Evolutionary conservation across 257 asterid species (phyloP).

Genomic region (Echites panduratus): DNA sequence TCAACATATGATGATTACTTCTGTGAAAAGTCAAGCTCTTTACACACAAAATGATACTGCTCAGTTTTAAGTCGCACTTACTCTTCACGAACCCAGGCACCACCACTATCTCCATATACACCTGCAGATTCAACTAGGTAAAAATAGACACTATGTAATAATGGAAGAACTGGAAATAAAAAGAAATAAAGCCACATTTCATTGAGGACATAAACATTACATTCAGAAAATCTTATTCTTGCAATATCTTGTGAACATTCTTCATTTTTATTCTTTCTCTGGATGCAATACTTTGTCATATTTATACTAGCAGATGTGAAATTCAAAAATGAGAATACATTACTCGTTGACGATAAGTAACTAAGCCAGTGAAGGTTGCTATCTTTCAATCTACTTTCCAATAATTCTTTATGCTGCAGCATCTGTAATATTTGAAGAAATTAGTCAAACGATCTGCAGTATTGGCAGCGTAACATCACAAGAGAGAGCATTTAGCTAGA

Average conservation of each 20-base stretch:
- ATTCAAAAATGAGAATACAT: conserved; percentile 17
- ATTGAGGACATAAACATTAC: not conserved
- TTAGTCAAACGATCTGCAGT: conserved; percentile 36
- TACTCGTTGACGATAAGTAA: conserved; percentile 86
- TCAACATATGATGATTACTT: conserved; percentile 15
- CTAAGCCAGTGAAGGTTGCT: conserved; percentile 71
- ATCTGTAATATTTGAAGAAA: conserved; percentile 33
- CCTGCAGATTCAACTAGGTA: conserved; percentile 36
- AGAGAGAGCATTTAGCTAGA: no score
- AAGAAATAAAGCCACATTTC: not conserved
- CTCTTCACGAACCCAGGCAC: conserved; percentile 89
- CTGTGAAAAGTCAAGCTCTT: conserved; percentile 19
- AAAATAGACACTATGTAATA: not conserved
- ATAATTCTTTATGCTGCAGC: conserved; percentile 43
- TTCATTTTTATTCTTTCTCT: not conserved
- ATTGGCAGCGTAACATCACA: not conserved
- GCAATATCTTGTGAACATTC: not conserved
- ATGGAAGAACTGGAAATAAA: conserved; percentile 2
- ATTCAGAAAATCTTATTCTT: not conserved
- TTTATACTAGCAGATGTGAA: not conserved
- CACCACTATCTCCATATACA: conserved; percentile 79
- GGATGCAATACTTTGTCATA: not conserved
- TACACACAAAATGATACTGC: conserved; percentile 4
- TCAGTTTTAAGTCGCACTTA: conserved; percentile 29
- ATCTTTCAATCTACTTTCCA: conserved; percentile 38